phyloP scores from a whole-genome alignment of 768 basidiomycete species.

The Lentinula boryana region DNA sequence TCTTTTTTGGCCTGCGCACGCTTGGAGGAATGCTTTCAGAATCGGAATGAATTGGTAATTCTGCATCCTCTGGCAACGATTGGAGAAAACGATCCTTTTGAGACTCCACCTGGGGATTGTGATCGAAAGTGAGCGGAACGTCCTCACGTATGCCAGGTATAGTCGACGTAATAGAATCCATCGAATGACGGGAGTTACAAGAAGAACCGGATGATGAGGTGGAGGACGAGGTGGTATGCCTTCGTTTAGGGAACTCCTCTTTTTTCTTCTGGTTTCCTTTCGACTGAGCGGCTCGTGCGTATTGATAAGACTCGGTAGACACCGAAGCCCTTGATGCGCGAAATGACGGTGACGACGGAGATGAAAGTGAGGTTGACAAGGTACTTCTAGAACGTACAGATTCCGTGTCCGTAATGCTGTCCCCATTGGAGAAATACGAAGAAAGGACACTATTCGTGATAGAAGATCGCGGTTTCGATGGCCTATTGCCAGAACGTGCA shows the following conservation, averaged over 20 bases:
- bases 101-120: constrained; percentile 26
- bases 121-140: constrained; percentile 32
- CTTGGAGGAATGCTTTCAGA: not conserved
- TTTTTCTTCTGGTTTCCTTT: constrained; percentile 1
- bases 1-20: constrained; percentile 6
- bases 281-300: not conserved
- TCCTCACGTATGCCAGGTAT: constrained; percentile 32
- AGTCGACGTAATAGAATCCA: constrained; percentile 17
- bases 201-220: constrained; percentile 41
- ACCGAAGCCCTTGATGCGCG: not conserved
- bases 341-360: not conserved
- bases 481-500: constrained; percentile 12
- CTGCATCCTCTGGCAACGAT: constrained; percentile 13
- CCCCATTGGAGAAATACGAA: constrained; percentile 49
- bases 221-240: constrained; percentile 22
- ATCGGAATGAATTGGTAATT: constrained; percentile 12
- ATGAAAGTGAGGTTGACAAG: not conserved
- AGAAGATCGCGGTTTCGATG: constrained; percentile 30
- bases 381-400: not conserved
- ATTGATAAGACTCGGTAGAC: constrained; percentile 1
- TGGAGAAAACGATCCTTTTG: constrained; percentile 8
- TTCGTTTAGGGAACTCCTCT: constrained; percentile 12
- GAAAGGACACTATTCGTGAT: constrained; percentile 52
- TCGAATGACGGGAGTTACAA: constrained; percentile 19
- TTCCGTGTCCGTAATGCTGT: constrained; percentile 12